Conservation (phyloP, 2,329 filamentous ascomycete species). For the Colletotrichum magnum region DNA sequence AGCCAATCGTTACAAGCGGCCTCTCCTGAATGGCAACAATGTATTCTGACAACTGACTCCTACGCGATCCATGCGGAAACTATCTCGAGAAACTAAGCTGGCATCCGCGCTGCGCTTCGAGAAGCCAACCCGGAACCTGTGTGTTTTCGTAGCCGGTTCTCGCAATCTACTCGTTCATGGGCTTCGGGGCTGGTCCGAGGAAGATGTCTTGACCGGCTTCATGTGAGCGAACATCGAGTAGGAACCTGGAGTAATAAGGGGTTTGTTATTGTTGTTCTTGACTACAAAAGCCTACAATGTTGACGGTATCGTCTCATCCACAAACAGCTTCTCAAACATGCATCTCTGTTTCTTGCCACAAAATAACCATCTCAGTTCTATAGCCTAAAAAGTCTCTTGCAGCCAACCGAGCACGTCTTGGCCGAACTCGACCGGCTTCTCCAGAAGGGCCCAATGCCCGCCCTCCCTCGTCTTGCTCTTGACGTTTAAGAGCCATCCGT, state of each 20-base stretch:
- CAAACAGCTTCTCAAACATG: background rate
- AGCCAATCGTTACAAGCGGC: background rate
- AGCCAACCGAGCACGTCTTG: constrained; percentile 43
- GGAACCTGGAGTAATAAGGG: no score
- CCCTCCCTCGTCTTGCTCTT: constrained; percentile 45
- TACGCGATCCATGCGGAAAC: background rate
- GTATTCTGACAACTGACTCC: background rate
- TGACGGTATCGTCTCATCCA: background rate
- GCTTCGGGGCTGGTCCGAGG: no score
- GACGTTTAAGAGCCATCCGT: constrained; percentile 44
- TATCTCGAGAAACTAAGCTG: background rate
- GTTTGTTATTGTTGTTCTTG: no score
- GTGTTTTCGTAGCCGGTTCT: no score
- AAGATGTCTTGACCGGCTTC: no score
- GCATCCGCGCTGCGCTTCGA: background rate
- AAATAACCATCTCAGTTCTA: background rate
- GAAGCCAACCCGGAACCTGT: no score
- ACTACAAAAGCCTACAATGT: no score
- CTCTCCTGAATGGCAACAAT: background rate
- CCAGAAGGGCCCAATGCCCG: constrained; percentile 50
- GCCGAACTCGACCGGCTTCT: constrained; percentile 47
- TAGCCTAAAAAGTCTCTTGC: constrained; percentile 23
- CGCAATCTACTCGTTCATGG: no score
- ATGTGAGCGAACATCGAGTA: no score
- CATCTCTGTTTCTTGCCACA: background rate